Evolutionary conservation across 148 eudicot genomes (phyloP), one percentile per base, ranked within the genome.

Genomic region (Rhododendron henanense): DNA sequence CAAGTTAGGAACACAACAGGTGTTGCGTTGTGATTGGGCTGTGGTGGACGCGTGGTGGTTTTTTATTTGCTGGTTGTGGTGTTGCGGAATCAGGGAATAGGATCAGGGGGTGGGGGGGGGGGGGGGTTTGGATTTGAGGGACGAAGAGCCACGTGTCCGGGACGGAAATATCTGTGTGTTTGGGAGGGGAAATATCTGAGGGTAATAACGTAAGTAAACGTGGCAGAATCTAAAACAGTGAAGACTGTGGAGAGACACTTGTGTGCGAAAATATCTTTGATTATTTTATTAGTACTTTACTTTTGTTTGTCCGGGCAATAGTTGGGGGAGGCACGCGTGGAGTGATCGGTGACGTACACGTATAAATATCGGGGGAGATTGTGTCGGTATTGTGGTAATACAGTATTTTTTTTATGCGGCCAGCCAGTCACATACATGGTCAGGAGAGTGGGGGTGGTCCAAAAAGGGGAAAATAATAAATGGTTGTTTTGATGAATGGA

Each of bases 61-160:
- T 48, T 1, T 1, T 0, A 67, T 83, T 83, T 7, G 83, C 10
- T 2, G 78, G 78, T 0, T 47, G 48, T 48, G 3, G 55, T 15
- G 18, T 31, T 28, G 16, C 23, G 33, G 67, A 51, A 84, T 35
- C 73, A 7, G 63, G 84, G 73, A 53, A 28, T 44, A 9, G 45
- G 45, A 15, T 28, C 78, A 3, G 59, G 28, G 0, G 28, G 28
- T 0, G 28, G 28, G 0, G 28, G 28, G 28, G 28, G 28, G 28
- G 28, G 25, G 63, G 5, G 4, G 41, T 71, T 6, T 55, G 2
- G 37, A 35, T 35, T 28, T 28, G 41, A 37, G 2, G 2, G 10
- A 9, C 14, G 51, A 0, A 10, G 13, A 4, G 85, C 85, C 85
- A 84, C 85, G 85, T 84, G 79, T 73, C 65, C 85, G 1, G 25